phyloP scores from a whole-genome alignment of 306 rosid genomes.

The Cucurbita pepo region DNA sequence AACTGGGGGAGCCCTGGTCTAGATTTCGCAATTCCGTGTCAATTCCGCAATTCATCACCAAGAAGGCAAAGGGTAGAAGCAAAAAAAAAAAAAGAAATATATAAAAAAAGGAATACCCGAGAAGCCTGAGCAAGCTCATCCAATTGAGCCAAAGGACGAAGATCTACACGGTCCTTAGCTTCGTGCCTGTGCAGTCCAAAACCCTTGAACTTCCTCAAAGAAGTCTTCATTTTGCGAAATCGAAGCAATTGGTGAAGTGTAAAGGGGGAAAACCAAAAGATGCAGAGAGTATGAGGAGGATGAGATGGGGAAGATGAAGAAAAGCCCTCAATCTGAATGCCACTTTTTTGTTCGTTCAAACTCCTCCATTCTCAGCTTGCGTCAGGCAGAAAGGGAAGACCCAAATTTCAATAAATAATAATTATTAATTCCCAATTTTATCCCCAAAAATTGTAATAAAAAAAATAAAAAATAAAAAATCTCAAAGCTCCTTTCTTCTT shows the following conservation, averaged over 20 bases:
- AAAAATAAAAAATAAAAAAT: not conserved
- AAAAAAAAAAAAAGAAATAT: too few relatives aligned
- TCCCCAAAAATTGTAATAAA: not conserved
- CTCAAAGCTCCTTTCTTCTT: not conserved
- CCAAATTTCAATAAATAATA: not conserved
- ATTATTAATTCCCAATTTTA: not conserved
- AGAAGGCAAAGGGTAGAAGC: not conserved
- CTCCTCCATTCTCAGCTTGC: constrained; percentile 7
- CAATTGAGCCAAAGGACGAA: constrained; percentile 42
- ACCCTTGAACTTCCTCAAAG: constrained; percentile 68
- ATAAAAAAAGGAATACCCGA: constrained; percentile 16
- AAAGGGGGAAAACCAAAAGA: not conserved
- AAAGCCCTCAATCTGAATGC: not conserved
- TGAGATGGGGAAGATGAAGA: not conserved
- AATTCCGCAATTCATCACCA: not conserved
- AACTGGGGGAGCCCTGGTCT: not conserved
- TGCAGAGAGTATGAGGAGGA: not conserved
- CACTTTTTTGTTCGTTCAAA: constrained; percentile 11
- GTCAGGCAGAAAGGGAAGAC: constrained; percentile 5
- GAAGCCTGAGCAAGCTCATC: constrained; percentile 93
- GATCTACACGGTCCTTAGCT: constrained; percentile 23
- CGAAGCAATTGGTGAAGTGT: not conserved
- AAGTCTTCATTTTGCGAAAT: constrained; percentile 41
- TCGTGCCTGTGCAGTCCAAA: constrained; percentile 56
- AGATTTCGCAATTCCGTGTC: not conserved